These are phyloP conservation scores for Diospyros lotus DNA, from an alignment of 148 eudicot species.

Conservation along the genomic window DNA sequence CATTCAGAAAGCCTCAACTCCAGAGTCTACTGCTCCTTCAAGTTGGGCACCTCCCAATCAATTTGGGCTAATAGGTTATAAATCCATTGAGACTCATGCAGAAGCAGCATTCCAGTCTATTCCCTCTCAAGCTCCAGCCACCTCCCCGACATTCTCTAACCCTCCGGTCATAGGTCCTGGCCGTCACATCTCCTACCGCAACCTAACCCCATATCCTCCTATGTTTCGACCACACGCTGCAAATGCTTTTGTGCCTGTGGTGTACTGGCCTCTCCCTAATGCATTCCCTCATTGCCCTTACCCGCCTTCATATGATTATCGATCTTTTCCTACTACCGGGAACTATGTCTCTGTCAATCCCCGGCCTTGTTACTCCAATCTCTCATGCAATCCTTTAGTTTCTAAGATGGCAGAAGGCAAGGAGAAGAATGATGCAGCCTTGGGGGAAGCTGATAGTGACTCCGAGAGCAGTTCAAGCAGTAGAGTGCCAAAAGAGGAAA, in stretches of 20 bases:
- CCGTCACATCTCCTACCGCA: not conserved
- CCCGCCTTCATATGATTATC: conserved; percentile 16
- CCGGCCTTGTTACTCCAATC: conserved; percentile 10
- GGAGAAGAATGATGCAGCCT: conserved; percentile 11
- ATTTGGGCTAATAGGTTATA: not conserved
- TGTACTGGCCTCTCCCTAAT: conserved; percentile 28
- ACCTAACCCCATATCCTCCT: conserved; percentile 15
- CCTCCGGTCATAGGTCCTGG: no score
- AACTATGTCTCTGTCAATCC: conserved; percentile 16
- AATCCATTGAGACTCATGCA: not conserved
- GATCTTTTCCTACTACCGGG: conserved; percentile 9
- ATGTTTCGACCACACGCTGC: conserved; percentile 18
- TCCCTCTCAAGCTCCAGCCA: not conserved
- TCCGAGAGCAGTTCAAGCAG: conserved; percentile 26
- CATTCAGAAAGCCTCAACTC: conserved; percentile 7
- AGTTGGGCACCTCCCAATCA: not conserved
- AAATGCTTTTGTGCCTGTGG: conserved; percentile 18
- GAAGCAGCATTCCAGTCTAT: not conserved
- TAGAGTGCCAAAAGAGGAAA: conserved; percentile 11
- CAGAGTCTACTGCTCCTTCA: conserved; percentile 10
- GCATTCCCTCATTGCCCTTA: conserved; percentile 21
- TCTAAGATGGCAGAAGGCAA: not conserved
- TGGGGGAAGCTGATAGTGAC: conserved; percentile 17
- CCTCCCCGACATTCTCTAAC: not conserved
- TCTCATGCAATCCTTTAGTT: not conserved